Conservation (phyloP, 1,284 basidiomycete species). For the Fistulina hepatica region DNA sequence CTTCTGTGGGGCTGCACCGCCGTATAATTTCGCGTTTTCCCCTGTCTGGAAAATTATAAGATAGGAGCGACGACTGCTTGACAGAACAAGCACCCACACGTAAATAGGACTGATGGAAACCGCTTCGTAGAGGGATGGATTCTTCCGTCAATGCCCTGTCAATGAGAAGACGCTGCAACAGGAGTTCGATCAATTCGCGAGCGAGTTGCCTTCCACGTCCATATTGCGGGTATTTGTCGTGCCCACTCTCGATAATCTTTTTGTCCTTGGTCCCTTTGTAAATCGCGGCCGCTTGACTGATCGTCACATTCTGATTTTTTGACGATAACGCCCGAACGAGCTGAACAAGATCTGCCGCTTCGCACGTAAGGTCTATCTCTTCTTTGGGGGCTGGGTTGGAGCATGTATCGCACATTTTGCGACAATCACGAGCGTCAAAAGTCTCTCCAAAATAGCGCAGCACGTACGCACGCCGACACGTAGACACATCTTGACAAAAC, state of each 20-base stretch:
- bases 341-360: not conserved
- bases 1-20: no score
- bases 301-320: not conserved
- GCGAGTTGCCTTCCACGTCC: not conserved
- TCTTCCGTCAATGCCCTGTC: not conserved
- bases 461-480: conserved; percentile 82
- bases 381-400: not conserved
- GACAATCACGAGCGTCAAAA: conserved; percentile 49
- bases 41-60: no score
- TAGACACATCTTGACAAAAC: conserved; percentile 74
- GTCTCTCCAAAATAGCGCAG: conserved; percentile 65
- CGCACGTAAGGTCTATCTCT: not conserved
- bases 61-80: no score
- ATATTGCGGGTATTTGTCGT: not conserved
- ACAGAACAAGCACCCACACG: not conserved
- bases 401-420: conserved; percentile 16
- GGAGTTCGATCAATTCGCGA: not conserved
- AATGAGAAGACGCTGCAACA: not conserved
- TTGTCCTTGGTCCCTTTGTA: not conserved
- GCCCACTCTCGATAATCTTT: not conserved
- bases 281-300: not conserved
- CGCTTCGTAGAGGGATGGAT: not conserved
- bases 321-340: not conserved
- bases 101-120: not conserved
- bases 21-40: no score